Evolutionary conservation across 257 asterid species (phyloP).

Genomic region (Ilex asprella): DNA sequence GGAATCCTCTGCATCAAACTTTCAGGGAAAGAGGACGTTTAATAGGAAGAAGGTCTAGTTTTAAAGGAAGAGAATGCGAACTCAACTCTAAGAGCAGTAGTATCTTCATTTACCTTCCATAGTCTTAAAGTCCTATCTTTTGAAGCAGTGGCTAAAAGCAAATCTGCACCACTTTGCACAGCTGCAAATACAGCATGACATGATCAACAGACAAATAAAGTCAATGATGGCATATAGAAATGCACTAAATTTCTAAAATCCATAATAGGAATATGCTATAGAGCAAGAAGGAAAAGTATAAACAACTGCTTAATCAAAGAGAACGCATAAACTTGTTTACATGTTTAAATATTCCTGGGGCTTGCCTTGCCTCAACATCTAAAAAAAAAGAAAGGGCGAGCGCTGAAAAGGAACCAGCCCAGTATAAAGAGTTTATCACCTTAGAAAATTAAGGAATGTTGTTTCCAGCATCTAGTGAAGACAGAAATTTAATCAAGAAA

Average conservation of each 20-base stretch:
- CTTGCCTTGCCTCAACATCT: too few relatives aligned
- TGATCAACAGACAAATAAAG: slow-evolving; percentile 10
- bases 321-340: too few relatives aligned
- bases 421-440: too few relatives aligned
- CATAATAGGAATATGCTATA: too few relatives aligned
- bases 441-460: too few relatives aligned
- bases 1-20: slow-evolving; percentile 58
- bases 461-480: too few relatives aligned
- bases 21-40: slow-evolving; percentile 20
- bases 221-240: background rate
- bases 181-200: slow-evolving; percentile 14
- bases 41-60: slow-evolving; percentile 26
- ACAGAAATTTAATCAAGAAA: too few relatives aligned
- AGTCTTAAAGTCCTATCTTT: slow-evolving; percentile 81
- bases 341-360: too few relatives aligned
- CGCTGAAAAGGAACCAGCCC: too few relatives aligned
- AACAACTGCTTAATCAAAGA: too few relatives aligned
- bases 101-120: slow-evolving; percentile 67
- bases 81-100: slow-evolving; percentile 10
- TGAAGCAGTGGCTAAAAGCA: slow-evolving; percentile 83
- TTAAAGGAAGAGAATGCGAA: slow-evolving; percentile 22
- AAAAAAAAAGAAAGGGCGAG: too few relatives aligned
- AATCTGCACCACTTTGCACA: slow-evolving; percentile 32
- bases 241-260: background rate
- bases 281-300: too few relatives aligned